Evolutionary conservation across 148 eudicot genomes (phyloP).

Genomic region (Camellia sinensis): DNA sequence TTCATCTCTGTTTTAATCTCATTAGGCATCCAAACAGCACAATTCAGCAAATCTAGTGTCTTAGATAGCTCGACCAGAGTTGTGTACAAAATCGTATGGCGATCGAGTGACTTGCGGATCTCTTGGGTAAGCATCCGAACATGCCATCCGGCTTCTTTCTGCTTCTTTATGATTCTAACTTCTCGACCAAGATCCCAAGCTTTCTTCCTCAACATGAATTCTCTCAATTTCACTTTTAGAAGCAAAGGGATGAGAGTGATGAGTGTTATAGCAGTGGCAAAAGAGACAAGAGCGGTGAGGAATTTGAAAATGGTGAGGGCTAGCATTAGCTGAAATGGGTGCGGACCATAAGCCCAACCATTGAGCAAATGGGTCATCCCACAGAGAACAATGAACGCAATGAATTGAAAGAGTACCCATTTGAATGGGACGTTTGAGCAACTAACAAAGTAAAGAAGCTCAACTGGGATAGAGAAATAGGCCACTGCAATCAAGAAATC

Average conservation of each 20-base stretch:
- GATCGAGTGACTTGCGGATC: slow-evolving; percentile 83
- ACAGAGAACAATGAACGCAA: slow-evolving; percentile 89
- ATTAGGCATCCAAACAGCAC: slow-evolving; percentile 96
- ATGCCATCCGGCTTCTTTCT: slow-evolving; percentile 75
- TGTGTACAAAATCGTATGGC: slow-evolving; percentile 68
- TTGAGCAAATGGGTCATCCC: slow-evolving; percentile 93
- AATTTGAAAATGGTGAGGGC: slow-evolving; percentile 75
- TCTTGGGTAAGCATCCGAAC: slow-evolving; percentile 92
- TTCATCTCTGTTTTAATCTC: slow-evolving; percentile 63
- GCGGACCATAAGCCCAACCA: slow-evolving; percentile 84
- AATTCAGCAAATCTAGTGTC: slow-evolving; percentile 67
- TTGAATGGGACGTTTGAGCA: slow-evolving; percentile 86
- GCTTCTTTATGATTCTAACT: slow-evolving; percentile 67
- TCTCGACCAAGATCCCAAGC: slow-evolving; percentile 80
- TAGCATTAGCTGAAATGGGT: slow-evolving; percentile 65
- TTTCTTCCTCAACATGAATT: slow-evolving; percentile 76
- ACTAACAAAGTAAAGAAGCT: slow-evolving; percentile 79
- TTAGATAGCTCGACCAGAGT: slow-evolving; percentile 82
- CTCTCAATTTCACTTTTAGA: slow-evolving; percentile 82
- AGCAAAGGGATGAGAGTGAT: slow-evolving; percentile 73
- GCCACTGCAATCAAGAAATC: slow-evolving; percentile 94
- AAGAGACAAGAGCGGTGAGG: slow-evolving; percentile 81
- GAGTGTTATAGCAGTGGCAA: slow-evolving; percentile 87
- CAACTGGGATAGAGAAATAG: slow-evolving; percentile 86
- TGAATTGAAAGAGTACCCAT: slow-evolving; percentile 85